Evolutionary conservation across 2,329 filamentous ascomycete species (phyloP), one percentile per base, ranked within the genome.

Genomic region (Madurella mycetomatis): DNA sequence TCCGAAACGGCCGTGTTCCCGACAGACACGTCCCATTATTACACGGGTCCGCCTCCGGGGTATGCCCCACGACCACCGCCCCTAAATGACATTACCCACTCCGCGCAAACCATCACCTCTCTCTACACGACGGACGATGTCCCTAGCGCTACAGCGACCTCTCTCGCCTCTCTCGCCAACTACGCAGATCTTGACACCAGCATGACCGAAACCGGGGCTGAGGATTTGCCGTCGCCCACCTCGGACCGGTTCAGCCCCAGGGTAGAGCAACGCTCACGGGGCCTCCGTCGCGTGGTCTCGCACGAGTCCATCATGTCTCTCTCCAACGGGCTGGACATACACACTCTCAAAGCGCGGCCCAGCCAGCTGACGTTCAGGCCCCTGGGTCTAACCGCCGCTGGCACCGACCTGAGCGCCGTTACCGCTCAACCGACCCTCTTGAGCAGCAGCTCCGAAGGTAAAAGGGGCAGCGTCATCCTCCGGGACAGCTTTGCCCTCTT

Each of bases 221-320:
- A 70, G 31, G 68, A 72, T 46, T 65, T 72, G 16, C 47, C 59
- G 5, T 64, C 65, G 7, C 44, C 53, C 3, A 18, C 40, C 2
- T 48, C 51, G 17, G 49, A 46, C 41, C 58, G 61, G n/a, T 65
- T 63, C 43, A 60, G 67, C 45, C 42, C 54, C 0, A 17, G n/a
- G 8, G 32, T 48, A 1, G 50, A 56, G 40, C 58, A 60, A 16
- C 69, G 71, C 2, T 53, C 57, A 1, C 47, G 55, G 5, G 39
- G 41, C 25, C 70, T 92, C 4, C 87, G 83, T 41, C 85, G 87
- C 32, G 79, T 84, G 2, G 67, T 84, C 1, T 96, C 92, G 1
- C 90, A 95, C 63, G 92, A 96, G 67, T 95, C 90, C 16, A 85
- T 96, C 57, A 81, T 96, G 62, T 96, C 92, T 0, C 80, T 96